Percentiles rank a stretch among this genome's conserved stretches.
These are phyloP conservation scores for Pseudocercospora eumusae DNA, from an alignment of 2,329 filamentous ascomycete species.

Conservation along the genomic window DNA sequence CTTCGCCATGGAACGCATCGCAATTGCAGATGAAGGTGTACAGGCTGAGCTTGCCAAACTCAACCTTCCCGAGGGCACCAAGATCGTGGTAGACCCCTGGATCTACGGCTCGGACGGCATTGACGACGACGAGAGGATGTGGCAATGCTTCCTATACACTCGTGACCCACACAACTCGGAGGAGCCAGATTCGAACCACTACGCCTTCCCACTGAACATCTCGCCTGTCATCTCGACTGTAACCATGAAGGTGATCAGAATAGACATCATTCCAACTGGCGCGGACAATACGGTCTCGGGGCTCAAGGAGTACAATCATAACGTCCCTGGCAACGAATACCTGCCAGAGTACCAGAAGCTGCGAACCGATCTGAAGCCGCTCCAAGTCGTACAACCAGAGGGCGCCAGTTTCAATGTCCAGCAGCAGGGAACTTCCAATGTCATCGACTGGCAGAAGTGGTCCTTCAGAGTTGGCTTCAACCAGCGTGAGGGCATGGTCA, in stretches of 20 bases:
- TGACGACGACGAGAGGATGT: slow-evolving; percentile 36
- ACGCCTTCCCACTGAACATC: slow-evolving; percentile 38
- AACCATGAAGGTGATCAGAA: slow-evolving; percentile 35
- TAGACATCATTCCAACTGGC: slow-evolving; percentile 39
- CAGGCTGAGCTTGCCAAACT: slow-evolving; percentile 42
- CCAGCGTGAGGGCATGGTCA: slow-evolving; percentile 67
- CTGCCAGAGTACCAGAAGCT: slow-evolving; percentile 43
- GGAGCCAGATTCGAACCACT: slow-evolving; percentile 45
- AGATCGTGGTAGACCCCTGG: slow-evolving; percentile 39
- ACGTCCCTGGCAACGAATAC: slow-evolving; percentile 55
- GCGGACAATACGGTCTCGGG: slow-evolving; percentile 33
- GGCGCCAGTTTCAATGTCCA: slow-evolving; percentile 65
- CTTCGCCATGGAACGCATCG: slow-evolving; percentile 40
- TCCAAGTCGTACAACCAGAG: slow-evolving; percentile 70
- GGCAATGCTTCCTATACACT: slow-evolving; percentile 38
- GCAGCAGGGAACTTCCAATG: slow-evolving; percentile 40
- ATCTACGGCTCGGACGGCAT: slow-evolving; percentile 36
- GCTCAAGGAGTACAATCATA: slow-evolving; percentile 45
- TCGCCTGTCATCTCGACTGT: slow-evolving; percentile 38
- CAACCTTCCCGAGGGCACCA: slow-evolving; percentile 35
- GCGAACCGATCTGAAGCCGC: slow-evolving; percentile 59
- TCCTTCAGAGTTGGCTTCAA: slow-evolving; percentile 69
- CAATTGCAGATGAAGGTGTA: slow-evolving; percentile 52
- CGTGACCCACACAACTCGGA: slow-evolving; percentile 40
- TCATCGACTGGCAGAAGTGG: slow-evolving; percentile 54